Evolutionary conservation across 108 stramenopile species (phyloP), one percentile per base, ranked within the genome.

Genomic region (Pseudonitzschia pungens): DNA sequence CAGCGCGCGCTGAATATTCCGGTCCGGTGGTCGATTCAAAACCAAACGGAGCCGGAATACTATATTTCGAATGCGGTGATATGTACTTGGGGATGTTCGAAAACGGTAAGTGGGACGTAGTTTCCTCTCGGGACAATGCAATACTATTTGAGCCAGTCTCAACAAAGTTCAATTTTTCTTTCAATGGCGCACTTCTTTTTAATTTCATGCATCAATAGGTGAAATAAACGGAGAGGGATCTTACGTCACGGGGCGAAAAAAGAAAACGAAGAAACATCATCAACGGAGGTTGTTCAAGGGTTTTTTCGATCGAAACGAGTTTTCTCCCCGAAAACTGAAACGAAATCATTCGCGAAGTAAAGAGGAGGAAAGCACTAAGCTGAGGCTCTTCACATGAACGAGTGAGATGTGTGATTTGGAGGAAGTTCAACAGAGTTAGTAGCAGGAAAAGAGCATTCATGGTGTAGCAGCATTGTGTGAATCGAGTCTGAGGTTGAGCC

Each of bases 51-150:
- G 22, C 66, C 8, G 66, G 66, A 28, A 27, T 67, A 2, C 18
- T 67, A 21, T 22, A 48, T 15, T 67, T 67, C 43, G 27, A 44
- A 15, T 44, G 44, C 24, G 66, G 66, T 24, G 66, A 50, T 50
- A 44, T 67, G 42, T 67, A 67, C 21, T 18, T 67, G 2, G 66
- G 66, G 5, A 67, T 48, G 43, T 67, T 67, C 44, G 66, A 67
- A 22, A 44, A 67, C 14, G 66, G 66, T 43, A 65, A 8, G 57
- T 58, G 12, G 0, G 2, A 31, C 14, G 5, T 9, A 56, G 42
- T 48, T 48, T 18, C 18, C 18, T 48, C 45, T 48, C 18, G 57
- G 10, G 15, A 58, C 6, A 21, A 12, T 31, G 14, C 57, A 27
- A 58, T 58, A 26, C 14, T 58, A 27, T 58, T 28, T 58, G 57